Base-by-base conservation (phyloP, 2,329 filamentous ascomycete genomes). In the Microsporum ferrugineum region DNA sequence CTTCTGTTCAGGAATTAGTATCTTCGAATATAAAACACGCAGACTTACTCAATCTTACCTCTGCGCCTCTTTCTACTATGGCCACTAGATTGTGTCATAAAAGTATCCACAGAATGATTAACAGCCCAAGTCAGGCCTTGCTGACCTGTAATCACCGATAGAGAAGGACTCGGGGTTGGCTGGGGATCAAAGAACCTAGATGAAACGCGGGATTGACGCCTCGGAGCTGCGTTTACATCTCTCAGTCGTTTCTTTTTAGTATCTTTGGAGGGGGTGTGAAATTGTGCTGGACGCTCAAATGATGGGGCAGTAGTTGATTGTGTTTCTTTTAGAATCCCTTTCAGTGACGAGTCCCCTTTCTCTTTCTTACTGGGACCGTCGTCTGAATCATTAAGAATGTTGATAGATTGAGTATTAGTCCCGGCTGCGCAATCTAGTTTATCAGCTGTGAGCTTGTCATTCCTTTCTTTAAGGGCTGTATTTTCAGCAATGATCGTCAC, bases 121-220 rank as follows among this genome's bases (percentile, higher is more conserved):
- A 64, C 43, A 3, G 62, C 58, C 61, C 61, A 61, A n/a, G 55
- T 60, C 5, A 39, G 47, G 33, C 47, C 36, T 57, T 39, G 60
- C 36, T 36, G 62, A 49, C 49, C 60, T 3, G 55, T 57, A 14
- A 49, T 57, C 23, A 57, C 31, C 7, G 49, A 57, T 33, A 60
- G 23, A 8, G 61, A 53, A 63, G 65, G 1, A 63, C 65, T 66
- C 27, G 73, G 70, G n/a, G 68, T 72, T 14, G 64, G 60, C 47
- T 67, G 67, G 62, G 66, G 68, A 23, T 68, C 68, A 31, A 67
- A 66, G 33, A 65, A 67, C n/a, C 67, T 66, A 2, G 65, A 65
- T 1, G 65, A 66, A 8, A 62, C 64, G 27, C 65, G 65, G 23
- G 63, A 58, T 43, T 68, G 65, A 23, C 62, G 63, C 36, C 49